Evolutionary conservation across 1,139 yeast species (phyloP).

Genomic region (Kazachstania sp.): DNA sequence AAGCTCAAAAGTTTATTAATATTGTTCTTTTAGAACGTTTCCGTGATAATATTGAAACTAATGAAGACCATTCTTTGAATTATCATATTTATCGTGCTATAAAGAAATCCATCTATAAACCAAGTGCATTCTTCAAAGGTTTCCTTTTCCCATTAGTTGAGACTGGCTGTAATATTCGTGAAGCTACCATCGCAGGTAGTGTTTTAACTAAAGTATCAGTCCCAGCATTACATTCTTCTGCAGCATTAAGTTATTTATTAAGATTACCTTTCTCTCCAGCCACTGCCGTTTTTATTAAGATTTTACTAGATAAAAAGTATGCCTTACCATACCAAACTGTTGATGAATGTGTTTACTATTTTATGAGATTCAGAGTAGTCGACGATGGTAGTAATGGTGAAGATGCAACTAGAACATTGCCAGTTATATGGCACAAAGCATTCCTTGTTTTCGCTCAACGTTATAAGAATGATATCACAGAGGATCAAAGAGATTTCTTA

Average conservation of each 20-base stretch:
- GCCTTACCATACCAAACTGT: constrained; percentile 95
- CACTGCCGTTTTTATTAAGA: constrained; percentile 80
- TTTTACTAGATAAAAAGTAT: constrained; percentile 84
- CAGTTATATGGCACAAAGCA: constrained; percentile 97
- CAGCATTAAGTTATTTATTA: constrained; percentile 77
- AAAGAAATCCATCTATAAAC: constrained; percentile 89
- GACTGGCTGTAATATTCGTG: constrained; percentile 76
- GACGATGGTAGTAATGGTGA: constrained; percentile 37
- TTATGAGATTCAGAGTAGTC: constrained; percentile 71
- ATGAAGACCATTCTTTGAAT: constrained; percentile 56
- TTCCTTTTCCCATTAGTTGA: constrained; percentile 85
- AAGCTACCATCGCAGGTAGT: constrained; percentile 92
- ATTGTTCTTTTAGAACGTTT: constrained; percentile 74
- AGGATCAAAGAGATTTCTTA: constrained; percentile 90
- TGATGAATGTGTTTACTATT: constrained; percentile 91
- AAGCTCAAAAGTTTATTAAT: constrained; percentile 79
- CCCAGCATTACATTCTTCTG: constrained; percentile 93
- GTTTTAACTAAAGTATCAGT: constrained; percentile 82
- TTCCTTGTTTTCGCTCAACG: constrained; percentile 90
- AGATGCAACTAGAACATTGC: constrained; percentile 55
- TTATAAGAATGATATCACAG: constrained; percentile 93
- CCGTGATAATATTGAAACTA: constrained; percentile 71
- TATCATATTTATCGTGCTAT: constrained; percentile 88
- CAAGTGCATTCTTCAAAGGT: constrained; percentile 96
- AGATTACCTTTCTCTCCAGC: constrained; percentile 85